phyloP scores from a whole-genome alignment of 1,139 yeast species.

The Pichia sp. region DNA sequence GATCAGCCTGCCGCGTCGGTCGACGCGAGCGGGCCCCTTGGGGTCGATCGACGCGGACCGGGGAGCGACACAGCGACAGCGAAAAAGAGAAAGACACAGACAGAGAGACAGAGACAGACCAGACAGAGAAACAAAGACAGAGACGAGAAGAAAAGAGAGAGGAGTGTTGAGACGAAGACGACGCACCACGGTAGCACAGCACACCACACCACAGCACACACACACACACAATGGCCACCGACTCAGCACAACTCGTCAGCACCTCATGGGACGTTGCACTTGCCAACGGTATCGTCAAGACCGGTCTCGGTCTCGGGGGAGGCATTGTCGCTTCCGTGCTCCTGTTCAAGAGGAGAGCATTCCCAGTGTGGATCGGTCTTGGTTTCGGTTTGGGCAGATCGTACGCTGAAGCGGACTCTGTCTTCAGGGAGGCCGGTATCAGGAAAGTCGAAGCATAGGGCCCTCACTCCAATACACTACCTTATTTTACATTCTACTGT shows the following conservation, averaged over 20 bases:
- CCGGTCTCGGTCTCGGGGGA: conserved; percentile 96
- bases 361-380: conserved; percentile 94
- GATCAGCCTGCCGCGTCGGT: no score
- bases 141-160: not conserved
- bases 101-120: no score
- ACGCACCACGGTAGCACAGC: conserved; percentile 1
- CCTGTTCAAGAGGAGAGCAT: conserved; percentile 85
- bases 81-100: no score
- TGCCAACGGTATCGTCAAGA: conserved; percentile 88
- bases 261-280: conserved; percentile 88
- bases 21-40: no score
- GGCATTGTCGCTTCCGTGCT: conserved; percentile 94
- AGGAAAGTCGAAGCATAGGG: conserved; percentile 63
- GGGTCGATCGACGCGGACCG: no score
- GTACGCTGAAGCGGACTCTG: conserved; percentile 95
- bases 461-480: no score
- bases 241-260: conserved; percentile 24
- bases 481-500: no score
- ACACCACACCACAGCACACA: conserved; percentile 7
- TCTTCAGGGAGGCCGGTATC: conserved; percentile 76
- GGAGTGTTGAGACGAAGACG: not conserved
- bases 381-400: conserved; percentile 98
- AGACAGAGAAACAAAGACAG: not conserved
- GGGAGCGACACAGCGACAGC: no score
- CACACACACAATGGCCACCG: conserved; percentile 4